phyloP scores from a whole-genome alignment of 1,139 yeast species.

The Candida anutae region DNA sequence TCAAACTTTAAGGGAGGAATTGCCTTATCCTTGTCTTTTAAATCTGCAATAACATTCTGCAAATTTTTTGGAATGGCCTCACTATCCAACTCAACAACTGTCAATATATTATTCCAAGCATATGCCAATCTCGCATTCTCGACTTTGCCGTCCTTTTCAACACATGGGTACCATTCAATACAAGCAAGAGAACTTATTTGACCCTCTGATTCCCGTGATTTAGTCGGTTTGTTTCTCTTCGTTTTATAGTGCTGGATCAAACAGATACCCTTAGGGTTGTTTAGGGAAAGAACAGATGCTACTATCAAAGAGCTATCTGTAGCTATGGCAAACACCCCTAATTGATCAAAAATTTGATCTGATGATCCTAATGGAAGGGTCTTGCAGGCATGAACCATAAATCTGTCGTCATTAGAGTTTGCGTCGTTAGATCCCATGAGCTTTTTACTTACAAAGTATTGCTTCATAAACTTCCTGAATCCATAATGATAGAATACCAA shows the following conservation, averaged over 20 bases:
- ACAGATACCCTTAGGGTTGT: constrained; percentile 18
- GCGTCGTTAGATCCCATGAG: constrained; percentile 44
- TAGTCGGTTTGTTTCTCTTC: constrained; percentile 42
- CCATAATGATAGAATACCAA: constrained; percentile 46
- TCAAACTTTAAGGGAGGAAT: constrained; percentile 32
- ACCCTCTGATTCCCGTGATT: no score
- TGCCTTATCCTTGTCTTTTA: constrained; percentile 33
- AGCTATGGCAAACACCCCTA: constrained; percentile 57
- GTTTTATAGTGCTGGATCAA: constrained; percentile 48
- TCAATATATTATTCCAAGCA: constrained; percentile 55
- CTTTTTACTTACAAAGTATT: constrained; percentile 40
- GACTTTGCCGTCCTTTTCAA: constrained; percentile 13
- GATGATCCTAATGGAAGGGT: constrained; percentile 50
- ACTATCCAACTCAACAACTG: constrained; percentile 45
- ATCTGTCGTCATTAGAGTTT: constrained; percentile 10
- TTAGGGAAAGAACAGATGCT: constrained; percentile 47
- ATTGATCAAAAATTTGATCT: constrained; percentile 42
- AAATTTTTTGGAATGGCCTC: constrained; percentile 21
- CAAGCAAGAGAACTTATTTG: constrained; percentile 6
- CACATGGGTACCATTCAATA: constrained; percentile 47
- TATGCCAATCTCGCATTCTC: constrained; percentile 52
- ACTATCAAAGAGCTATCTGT: constrained; percentile 46
- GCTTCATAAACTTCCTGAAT: constrained; percentile 45
- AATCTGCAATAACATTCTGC: constrained; percentile 20
- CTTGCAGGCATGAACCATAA: constrained; percentile 22